phyloP scores from a whole-genome alignment of 2,329 filamentous ascomycete genomes.

The Aspergillus nomiae region DNA sequence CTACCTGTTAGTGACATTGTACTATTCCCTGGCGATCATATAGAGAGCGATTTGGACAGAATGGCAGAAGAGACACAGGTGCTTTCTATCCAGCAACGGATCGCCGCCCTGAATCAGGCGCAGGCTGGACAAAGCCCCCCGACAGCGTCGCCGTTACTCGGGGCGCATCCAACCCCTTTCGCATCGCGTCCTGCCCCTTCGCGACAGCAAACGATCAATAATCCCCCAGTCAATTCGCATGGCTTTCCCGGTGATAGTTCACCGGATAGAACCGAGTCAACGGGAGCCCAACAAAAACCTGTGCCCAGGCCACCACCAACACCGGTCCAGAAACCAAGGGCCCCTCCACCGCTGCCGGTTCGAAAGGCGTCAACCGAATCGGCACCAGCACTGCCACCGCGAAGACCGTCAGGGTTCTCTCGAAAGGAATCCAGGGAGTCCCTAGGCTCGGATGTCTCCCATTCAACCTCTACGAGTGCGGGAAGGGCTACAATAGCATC shows the following conservation, averaged over 20 bases:
- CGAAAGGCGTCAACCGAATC: conserved; percentile 42
- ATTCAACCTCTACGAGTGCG: conserved; percentile 48
- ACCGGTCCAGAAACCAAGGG: conserved; percentile 29
- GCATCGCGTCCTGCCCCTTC: conserved; percentile 30
- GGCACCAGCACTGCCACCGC: conserved; percentile 52
- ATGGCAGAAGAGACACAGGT: conserved; percentile 48
- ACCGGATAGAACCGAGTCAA: conserved; percentile 33
- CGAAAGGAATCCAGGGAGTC: conserved; percentile 53
- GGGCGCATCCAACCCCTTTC: conserved; percentile 24
- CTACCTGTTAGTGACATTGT: neutral
- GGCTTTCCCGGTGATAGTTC: conserved; percentile 24
- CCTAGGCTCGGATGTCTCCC: conserved; percentile 54
- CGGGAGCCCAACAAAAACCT: conserved; percentile 23
- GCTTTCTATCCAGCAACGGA: conserved; percentile 49
- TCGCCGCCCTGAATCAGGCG: conserved; percentile 47
- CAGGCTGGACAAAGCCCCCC: conserved; percentile 41
- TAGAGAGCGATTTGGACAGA: neutral
- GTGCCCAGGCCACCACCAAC: conserved; percentile 28
- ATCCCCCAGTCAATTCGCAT: conserved; percentile 33
- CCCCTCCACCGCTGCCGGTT: conserved; percentile 49
- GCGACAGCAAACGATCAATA: conserved; percentile 37
- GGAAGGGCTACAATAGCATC: conserved; percentile 39
- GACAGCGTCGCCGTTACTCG: conserved; percentile 30
- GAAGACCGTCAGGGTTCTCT: conserved; percentile 39
- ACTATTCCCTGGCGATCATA: neutral